These are phyloP conservation scores for Ogataea ganodermae DNA, from an alignment of 805 yeast species.

Conservation along the genomic window DNA sequence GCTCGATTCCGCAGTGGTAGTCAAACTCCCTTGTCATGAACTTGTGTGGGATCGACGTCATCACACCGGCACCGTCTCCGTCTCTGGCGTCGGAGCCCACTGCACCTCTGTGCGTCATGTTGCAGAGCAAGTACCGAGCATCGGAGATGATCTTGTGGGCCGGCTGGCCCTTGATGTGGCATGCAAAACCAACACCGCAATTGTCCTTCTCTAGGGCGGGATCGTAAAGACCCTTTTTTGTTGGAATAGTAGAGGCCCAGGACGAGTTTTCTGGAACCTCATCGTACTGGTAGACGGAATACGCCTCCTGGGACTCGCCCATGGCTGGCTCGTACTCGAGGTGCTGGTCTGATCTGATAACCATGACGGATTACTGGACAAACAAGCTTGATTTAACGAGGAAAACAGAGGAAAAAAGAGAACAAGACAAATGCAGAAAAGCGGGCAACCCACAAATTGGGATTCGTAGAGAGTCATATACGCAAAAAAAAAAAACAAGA, in stretches of 20 bases:
- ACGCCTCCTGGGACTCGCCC: constrained; percentile 27
- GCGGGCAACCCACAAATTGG: not conserved
- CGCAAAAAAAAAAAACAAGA: not conserved
- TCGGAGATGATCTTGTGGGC: constrained; percentile 94
- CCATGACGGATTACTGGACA: constrained; percentile 19
- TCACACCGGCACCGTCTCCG: constrained; percentile 99
- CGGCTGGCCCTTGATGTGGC: constrained; percentile 84
- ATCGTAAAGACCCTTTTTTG: constrained; percentile 85
- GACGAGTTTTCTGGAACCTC: constrained; percentile 77
- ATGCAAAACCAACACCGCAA: constrained; percentile 98
- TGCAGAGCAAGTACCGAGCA: constrained; percentile 83
- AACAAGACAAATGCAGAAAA: not conserved
- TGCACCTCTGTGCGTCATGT: constrained; percentile 99
- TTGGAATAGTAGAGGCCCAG: constrained; percentile 91
- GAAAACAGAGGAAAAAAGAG: not conserved
- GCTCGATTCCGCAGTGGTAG: constrained; percentile 60
- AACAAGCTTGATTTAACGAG: not conserved
- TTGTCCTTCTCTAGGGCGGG: constrained; percentile 95
- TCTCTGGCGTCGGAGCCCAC: constrained; percentile 94
- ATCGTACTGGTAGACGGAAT: constrained; percentile 62
- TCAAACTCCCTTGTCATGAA: constrained; percentile 84
- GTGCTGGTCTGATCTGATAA: constrained; percentile 32
- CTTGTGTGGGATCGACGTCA: constrained; percentile 88
- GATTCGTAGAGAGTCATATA: not conserved
- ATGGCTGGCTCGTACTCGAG: constrained; percentile 27